Conservation (phyloP, 1,139 yeast species). For the Hansenula lynferdii region DNA sequence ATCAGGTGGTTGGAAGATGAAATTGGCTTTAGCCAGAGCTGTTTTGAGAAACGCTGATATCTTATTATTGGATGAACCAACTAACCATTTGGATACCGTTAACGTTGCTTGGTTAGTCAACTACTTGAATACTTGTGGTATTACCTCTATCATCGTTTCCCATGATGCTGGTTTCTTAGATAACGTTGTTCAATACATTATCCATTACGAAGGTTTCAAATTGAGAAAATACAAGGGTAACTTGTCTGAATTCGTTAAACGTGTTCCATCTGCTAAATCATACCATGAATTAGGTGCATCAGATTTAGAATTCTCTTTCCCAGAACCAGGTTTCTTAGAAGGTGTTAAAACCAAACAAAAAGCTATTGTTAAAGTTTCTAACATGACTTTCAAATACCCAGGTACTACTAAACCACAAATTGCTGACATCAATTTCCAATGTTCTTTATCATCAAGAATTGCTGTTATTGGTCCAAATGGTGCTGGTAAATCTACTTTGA, state of each 20-base stretch:
- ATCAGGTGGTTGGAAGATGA: no score
- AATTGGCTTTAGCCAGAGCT: no score
- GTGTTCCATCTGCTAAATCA: conserved; percentile 98
- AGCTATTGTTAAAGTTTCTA: conserved; percentile 96
- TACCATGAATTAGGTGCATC: conserved; percentile 99
- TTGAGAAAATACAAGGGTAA: conserved; percentile 99
- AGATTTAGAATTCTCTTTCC: conserved; percentile 93
- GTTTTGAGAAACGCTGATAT: no score
- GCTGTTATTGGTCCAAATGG: conserved; percentile 99
- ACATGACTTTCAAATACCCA: conserved; percentile 99
- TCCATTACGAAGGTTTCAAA: conserved; percentile 99
- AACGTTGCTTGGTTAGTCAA: conserved; percentile 99
- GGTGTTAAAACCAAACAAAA: conserved; percentile 99
- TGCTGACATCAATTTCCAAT: conserved; percentile 88
- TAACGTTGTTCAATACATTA: conserved; percentile 95
- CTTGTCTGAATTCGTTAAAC: conserved; percentile 96
- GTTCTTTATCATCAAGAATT: conserved; percentile 98
- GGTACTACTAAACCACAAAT: conserved; percentile 97
- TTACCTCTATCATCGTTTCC: conserved; percentile 96
- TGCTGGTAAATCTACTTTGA: conserved; percentile 99
- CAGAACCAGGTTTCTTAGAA: conserved; percentile 99
- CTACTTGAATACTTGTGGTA: conserved; percentile 98
- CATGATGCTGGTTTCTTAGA: conserved; percentile 99
- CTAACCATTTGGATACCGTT: no score
- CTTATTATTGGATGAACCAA: no score